Evolutionary conservation across 2,329 filamentous ascomycete species (phyloP).

Genomic region (Uncinocarpus reesii): DNA sequence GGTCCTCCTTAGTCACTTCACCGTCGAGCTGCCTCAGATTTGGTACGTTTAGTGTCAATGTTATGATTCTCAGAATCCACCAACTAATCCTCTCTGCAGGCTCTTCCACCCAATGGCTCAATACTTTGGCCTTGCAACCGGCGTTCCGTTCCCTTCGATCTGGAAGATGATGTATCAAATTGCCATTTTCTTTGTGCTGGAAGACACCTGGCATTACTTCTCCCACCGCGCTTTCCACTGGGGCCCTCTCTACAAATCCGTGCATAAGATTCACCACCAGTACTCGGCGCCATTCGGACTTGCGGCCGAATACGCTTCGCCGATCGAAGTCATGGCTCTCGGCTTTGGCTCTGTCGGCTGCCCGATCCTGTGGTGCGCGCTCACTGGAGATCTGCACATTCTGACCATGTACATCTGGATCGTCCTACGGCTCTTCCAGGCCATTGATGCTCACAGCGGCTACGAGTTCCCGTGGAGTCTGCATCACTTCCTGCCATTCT

Average conservation of each 20-base stretch:
- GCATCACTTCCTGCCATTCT: slow-evolving; percentile 92
- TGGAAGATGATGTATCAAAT: slow-evolving; percentile 88
- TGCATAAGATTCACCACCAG: slow-evolving; percentile 99
- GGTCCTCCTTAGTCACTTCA: slow-evolving; percentile 91
- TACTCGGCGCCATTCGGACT: slow-evolving; percentile 96
- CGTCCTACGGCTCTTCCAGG: slow-evolving; percentile 82
- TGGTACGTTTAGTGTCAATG: slow-evolving; percentile 45
- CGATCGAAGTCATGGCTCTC: slow-evolving; percentile 91
- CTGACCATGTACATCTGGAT: slow-evolving; percentile 99
- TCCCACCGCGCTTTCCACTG: slow-evolving; percentile 86
- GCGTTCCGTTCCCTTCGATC: slow-evolving; percentile 75
- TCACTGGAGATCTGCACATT: slow-evolving; percentile 84
- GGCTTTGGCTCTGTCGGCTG: slow-evolving; percentile 74
- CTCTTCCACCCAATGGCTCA: slow-evolving; percentile 95
- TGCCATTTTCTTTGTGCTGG: slow-evolving; percentile 83
- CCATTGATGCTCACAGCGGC: slow-evolving; percentile 92
- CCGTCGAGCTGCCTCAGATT: slow-evolving; percentile 94
- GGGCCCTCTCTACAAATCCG: slow-evolving; percentile 85
- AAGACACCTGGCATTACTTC: slow-evolving; percentile 99
- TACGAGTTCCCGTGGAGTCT: slow-evolving; percentile 98
- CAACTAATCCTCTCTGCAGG: slow-evolving; percentile 27
- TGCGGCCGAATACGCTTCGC: slow-evolving; percentile 93
- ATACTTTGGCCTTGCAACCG: slow-evolving; percentile 77
- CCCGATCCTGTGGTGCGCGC: slow-evolving; percentile 70
- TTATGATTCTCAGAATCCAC: not conserved